phyloP scores from a whole-genome alignment of 192 early-diverging fungal genomes.

The Allomyces arbusculus region DNA sequence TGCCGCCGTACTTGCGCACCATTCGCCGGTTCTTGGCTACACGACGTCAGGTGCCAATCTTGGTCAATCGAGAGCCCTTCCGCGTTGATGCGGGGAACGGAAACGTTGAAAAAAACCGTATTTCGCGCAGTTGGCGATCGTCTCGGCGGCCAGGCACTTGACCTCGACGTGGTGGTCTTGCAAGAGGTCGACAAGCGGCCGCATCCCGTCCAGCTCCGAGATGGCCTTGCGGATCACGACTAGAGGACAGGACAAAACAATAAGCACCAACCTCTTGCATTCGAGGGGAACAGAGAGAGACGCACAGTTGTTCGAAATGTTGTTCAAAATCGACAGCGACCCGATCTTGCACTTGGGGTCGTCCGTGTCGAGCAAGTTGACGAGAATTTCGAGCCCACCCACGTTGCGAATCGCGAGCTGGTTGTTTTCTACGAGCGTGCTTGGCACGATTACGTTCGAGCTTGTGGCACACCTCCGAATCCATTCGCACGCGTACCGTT shows the following conservation, averaged over 20 bases:
- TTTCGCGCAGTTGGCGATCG: slow-evolving; percentile 40
- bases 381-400: slow-evolving; percentile 36
- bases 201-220: slow-evolving; percentile 35
- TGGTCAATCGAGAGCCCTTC: too few relatives aligned
- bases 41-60: too few relatives aligned
- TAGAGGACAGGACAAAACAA: neutral
- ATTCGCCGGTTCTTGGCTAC: slow-evolving; percentile 27
- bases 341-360: slow-evolving; percentile 42
- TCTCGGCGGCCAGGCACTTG: slow-evolving; percentile 42
- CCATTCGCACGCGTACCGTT: slow-evolving; percentile 13
- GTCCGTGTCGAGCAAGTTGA: slow-evolving; percentile 41
- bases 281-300: neutral
- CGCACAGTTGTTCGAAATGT: slow-evolving; percentile 34
- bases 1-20: slow-evolving; percentile 36
- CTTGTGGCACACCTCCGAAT: neutral
- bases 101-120: slow-evolving; percentile 15
- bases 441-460: neutral
- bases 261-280: too few relatives aligned
- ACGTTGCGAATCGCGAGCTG: slow-evolving; percentile 42
- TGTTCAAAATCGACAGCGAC: slow-evolving; percentile 33
- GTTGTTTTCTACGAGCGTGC: slow-evolving; percentile 21
- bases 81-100: neutral
- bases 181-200: slow-evolving; percentile 34
- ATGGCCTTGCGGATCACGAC: slow-evolving; percentile 35
- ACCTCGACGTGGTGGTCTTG: slow-evolving; percentile 29